Evolutionary conservation across 768 basidiomycete species (phyloP).

Genomic region (Lepiota venenata): DNA sequence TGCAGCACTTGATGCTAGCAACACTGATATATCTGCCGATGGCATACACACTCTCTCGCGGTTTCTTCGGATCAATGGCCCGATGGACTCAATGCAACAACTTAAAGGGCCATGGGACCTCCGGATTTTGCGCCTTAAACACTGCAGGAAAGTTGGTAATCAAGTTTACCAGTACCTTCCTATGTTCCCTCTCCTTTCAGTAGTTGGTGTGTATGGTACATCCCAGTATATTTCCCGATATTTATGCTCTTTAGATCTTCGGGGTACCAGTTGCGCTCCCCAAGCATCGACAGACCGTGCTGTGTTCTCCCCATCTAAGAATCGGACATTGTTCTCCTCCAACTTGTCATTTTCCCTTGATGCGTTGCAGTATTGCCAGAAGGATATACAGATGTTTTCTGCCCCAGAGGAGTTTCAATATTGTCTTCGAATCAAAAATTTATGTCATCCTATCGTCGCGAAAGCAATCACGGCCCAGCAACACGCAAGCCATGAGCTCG

Average conservation of each 20-base stretch:
- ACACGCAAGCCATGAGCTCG: neutral
- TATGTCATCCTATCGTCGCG: conserved; percentile 29
- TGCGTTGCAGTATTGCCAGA: neutral
- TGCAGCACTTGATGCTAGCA: conserved; percentile 61
- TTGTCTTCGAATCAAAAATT: conserved; percentile 34
- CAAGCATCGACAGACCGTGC: neutral
- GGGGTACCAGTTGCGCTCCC: conserved; percentile 10
- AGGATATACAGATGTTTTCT: conserved; percentile 1
- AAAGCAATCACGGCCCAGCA: neutral
- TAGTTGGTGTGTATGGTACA: conserved; percentile 45
- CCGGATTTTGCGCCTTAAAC: conserved; percentile 52
- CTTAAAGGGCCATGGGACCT: conserved; percentile 54
- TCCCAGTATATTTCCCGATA: no score
- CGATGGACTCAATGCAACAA: conserved; percentile 5
- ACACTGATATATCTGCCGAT: conserved; percentile 45
- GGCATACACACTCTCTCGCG: conserved; percentile 52
- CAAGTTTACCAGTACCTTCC: conserved; percentile 36
- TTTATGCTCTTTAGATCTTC: conserved; percentile 10
- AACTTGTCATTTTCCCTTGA: conserved; percentile 1
- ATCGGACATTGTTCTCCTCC: conserved; percentile 7
- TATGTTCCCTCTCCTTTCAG: conserved; percentile 56
- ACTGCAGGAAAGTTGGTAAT: conserved; percentile 49
- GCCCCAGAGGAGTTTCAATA: conserved; percentile 6
- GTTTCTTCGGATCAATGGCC: conserved; percentile 38
- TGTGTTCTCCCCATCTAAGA: neutral